These are phyloP conservation scores for Phalaenopsis equestris DNA, from an alignment of 106 monocot genomes.

Conservation along the genomic window DNA sequence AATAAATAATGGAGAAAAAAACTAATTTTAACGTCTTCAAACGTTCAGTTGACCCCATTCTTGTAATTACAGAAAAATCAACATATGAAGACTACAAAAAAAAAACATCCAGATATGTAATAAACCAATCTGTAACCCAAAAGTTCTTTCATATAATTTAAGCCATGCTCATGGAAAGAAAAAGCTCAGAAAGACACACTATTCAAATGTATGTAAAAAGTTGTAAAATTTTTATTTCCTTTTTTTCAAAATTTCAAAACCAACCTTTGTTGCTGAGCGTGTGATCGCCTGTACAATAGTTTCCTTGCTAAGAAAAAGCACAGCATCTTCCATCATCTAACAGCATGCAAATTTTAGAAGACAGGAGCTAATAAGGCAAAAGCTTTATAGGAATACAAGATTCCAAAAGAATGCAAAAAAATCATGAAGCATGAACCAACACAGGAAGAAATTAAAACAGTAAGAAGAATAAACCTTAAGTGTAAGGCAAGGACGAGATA, in stretches of 20 bases:
- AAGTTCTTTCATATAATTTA: neutral
- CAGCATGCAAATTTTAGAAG: constrained; percentile 7
- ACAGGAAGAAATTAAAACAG: neutral
- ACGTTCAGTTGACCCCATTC: neutral
- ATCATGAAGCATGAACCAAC: neutral
- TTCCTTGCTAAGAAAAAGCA: constrained; percentile 91
- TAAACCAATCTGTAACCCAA: neutral
- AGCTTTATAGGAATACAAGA: neutral
- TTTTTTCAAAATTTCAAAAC: constrained; percentile 5
- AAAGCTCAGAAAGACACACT: neutral
- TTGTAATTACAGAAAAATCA: neutral
- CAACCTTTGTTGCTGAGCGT: constrained; percentile 90
- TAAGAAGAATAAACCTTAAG: constrained; percentile 56
- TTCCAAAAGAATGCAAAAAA: neutral
- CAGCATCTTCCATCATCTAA: constrained; percentile 97
- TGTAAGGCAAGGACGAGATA: constrained; percentile 88
- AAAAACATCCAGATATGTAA: neutral
- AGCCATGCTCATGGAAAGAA: neutral
- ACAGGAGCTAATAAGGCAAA: neutral
- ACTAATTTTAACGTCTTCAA: neutral
- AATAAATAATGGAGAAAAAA: neutral
- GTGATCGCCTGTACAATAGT: constrained; percentile 90
- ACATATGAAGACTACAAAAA: neutral
- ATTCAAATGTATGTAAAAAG: neutral
- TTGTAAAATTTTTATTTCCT: neutral